Conservation (phyloP, 164 flowering plant species). For the Vitis rotundifolia region DNA sequence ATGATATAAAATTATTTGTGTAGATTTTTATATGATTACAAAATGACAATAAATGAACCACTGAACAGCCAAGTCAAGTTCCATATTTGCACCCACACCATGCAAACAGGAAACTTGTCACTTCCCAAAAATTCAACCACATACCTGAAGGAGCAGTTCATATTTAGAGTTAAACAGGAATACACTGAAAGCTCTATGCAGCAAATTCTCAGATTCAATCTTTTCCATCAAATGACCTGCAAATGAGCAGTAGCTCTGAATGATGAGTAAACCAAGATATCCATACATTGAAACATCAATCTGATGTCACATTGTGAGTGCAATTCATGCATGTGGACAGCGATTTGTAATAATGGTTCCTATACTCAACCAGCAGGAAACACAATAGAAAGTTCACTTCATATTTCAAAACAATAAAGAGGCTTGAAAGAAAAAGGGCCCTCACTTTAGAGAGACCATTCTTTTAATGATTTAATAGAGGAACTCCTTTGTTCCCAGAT, state of each 20-base stretch:
- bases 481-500: too few relatives aligned
- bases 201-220: conserved; percentile 71
- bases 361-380: too few relatives aligned
- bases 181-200: conserved; percentile 96
- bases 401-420: too few relatives aligned
- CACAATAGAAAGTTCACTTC: too few relatives aligned
- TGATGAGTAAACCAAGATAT: background rate
- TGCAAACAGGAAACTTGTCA: background rate
- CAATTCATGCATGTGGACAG: too few relatives aligned
- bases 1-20: too few relatives aligned
- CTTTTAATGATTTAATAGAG: too few relatives aligned
- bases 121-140: background rate
- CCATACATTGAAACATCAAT: background rate
- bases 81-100: background rate
- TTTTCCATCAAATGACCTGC: conserved; percentile 96
- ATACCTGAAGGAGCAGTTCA: conserved; percentile 95
- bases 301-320: too few relatives aligned
- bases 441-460: too few relatives aligned
- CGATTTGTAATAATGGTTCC: too few relatives aligned
- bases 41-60: background rate
- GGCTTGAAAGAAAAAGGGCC: too few relatives aligned
- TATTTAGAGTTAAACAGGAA: conserved; percentile 88
- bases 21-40: too few relatives aligned
- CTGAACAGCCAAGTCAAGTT: background rate
- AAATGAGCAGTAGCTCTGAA: conserved; percentile 7